These are phyloP conservation scores for Fragilaria crotonensis DNA, from an alignment of 108 stramenopile species.

Conservation along the genomic window DNA sequence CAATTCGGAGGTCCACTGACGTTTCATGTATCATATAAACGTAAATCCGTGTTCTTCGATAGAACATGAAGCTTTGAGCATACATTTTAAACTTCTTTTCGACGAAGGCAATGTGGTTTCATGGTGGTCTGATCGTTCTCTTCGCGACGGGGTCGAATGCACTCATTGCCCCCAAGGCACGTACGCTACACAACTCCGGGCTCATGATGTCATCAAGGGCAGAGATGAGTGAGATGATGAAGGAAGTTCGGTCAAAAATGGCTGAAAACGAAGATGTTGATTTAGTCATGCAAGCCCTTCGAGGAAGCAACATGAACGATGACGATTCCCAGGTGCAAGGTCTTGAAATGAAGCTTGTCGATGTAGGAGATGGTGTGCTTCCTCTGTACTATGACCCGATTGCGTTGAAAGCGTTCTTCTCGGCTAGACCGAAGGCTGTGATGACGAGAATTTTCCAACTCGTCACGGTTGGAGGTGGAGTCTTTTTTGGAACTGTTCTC, in stretches of 20 bases:
- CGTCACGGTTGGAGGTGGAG: constrained; percentile 43
- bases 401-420: constrained; percentile 73
- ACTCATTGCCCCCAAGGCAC: no score
- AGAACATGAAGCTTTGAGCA: no score
- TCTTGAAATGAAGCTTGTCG: constrained; percentile 77
- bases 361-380: constrained; percentile 44
- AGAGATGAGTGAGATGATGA: constrained; percentile 32
- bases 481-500: constrained; percentile 35
- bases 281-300: constrained; percentile 69
- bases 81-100: no score
- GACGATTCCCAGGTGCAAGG: constrained; percentile 69
- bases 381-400: constrained; percentile 82
- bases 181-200: no score
- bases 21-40: no score
- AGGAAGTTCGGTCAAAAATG: constrained; percentile 33
- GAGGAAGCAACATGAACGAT: constrained; percentile 86
- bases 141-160: no score
- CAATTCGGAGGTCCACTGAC: no score
- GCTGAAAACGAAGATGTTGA: constrained; percentile 61
- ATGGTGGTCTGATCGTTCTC: no score
- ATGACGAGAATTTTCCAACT: constrained; percentile 67
- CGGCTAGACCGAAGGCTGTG: constrained; percentile 60
- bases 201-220: no score
- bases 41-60: no score
- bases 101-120: no score